These are phyloP conservation scores for Gastrolobium bilobum DNA, from an alignment of 306 rosid genomes.

Conservation along the genomic window DNA sequence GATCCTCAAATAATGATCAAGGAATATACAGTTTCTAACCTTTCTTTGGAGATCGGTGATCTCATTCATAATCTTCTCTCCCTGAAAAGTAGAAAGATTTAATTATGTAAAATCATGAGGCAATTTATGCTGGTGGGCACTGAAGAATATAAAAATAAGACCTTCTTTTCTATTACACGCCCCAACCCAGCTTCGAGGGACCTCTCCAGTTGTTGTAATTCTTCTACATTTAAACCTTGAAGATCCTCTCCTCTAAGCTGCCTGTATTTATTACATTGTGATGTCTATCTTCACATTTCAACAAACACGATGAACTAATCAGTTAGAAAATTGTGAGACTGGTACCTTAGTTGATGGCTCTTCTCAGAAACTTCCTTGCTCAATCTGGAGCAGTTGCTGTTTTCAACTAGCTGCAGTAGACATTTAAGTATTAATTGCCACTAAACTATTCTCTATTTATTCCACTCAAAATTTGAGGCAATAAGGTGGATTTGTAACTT, in stretches of 20 bases:
- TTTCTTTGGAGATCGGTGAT: conserved; percentile 78
- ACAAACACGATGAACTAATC: neutral
- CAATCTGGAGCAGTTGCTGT: conserved; percentile 68
- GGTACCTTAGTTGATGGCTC: conserved; percentile 79
- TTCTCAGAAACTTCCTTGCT: conserved; percentile 81
- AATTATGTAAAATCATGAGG: neutral
- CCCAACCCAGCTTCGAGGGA: conserved; percentile 82
- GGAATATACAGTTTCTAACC: conserved; percentile 58
- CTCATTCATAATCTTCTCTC: conserved; percentile 79
- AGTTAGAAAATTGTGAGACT: neutral
- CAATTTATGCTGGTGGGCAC: neutral
- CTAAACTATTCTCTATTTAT: neutral
- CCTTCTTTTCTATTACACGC: conserved; percentile 82
- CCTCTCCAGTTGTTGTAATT: conserved; percentile 79
- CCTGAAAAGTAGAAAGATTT: conserved; percentile 58
- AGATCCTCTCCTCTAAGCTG: conserved; percentile 98
- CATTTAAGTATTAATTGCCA: conserved; percentile 10
- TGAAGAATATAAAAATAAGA: conserved; percentile 13
- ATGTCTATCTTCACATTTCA: neutral
- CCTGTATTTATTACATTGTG: conserved; percentile 49
- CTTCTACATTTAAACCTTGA: conserved; percentile 73
- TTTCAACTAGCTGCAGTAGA: conserved; percentile 77
- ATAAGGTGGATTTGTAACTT: neutral
- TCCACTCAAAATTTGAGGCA: neutral
- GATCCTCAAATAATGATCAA: neutral